A percentile compares a stretch with the other conserved stretches of the same genome.
Conservation (phyloP, 208 protist genomes). For the Leishmania tarentolae region DNA sequence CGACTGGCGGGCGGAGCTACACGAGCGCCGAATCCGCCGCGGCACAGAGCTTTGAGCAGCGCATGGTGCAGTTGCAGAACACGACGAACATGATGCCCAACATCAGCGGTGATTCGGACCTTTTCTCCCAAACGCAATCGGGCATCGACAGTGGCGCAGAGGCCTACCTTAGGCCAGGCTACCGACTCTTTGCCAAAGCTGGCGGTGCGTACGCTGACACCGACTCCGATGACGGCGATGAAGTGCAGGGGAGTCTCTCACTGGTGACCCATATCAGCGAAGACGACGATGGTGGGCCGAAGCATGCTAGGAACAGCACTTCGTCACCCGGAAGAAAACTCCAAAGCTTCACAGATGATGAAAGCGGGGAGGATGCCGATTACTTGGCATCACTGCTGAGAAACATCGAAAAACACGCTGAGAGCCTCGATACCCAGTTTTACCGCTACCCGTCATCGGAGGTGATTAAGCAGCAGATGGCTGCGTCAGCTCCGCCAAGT, state of each 20-base stretch:
- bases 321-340: background rate
- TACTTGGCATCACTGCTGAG: constrained; percentile 28
- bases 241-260: constrained; percentile 8
- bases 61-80: constrained; percentile 36
- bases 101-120: background rate
- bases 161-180: constrained; percentile 19
- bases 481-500: background rate
- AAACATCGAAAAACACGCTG: constrained; percentile 31
- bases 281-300: background rate
- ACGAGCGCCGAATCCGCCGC: constrained; percentile 32
- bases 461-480: constrained; percentile 43
- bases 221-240: background rate
- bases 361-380: constrained; percentile 19
- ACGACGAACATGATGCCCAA: background rate
- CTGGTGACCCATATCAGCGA: background rate
- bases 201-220: constrained; percentile 4
- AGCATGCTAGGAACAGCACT: background rate
- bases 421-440: constrained; percentile 39
- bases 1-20: constrained; percentile 37
- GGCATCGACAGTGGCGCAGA: constrained; percentile 1
- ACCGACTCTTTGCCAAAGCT: constrained; percentile 21
- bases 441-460: constrained; percentile 58
- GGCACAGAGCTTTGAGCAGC: constrained; percentile 43
- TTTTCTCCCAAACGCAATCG: background rate
- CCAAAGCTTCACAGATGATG: background rate